phyloP scores from a whole-genome alignment of 257 asterid species.

The Gardenia jasminoides region DNA sequence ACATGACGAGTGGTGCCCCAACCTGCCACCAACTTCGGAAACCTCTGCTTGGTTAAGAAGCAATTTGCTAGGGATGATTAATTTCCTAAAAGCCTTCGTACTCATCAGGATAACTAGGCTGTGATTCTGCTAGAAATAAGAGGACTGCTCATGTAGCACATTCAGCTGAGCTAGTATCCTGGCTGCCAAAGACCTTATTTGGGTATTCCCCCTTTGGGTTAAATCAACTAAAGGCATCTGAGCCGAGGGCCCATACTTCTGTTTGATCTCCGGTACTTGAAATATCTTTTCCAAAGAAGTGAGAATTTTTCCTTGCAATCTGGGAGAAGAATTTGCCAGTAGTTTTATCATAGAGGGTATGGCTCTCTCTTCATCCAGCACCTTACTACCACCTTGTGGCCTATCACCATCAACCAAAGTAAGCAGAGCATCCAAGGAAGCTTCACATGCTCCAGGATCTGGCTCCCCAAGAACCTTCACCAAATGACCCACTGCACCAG shows the following conservation, averaged over 20 bases:
- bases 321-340: constrained; percentile 40
- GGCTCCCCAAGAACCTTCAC: constrained; percentile 43
- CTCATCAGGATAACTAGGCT: constrained; percentile 38
- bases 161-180: constrained; percentile 57
- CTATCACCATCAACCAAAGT: constrained; percentile 46
- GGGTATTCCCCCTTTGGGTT: constrained; percentile 51
- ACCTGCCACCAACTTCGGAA: neutral
- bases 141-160: constrained; percentile 36
- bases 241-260: constrained; percentile 40
- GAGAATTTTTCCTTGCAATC: constrained; percentile 58
- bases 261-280: constrained; percentile 46
- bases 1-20: neutral
- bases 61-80: neutral
- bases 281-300: constrained; percentile 51
- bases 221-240: constrained; percentile 55
- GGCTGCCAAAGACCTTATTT: constrained; percentile 53
- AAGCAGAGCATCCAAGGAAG: constrained; percentile 63
- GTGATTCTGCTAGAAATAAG: constrained; percentile 44
- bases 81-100: constrained; percentile 3
- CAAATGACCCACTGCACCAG: constrained; percentile 48
- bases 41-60: neutral
- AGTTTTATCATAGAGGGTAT: constrained; percentile 43
- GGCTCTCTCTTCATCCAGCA: constrained; percentile 51
- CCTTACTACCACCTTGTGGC: constrained; percentile 54
- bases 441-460: constrained; percentile 50